These are phyloP conservation scores for Komagataella phaffii DNA, from an alignment of 805 yeast genomes.

Conservation along the genomic window DNA sequence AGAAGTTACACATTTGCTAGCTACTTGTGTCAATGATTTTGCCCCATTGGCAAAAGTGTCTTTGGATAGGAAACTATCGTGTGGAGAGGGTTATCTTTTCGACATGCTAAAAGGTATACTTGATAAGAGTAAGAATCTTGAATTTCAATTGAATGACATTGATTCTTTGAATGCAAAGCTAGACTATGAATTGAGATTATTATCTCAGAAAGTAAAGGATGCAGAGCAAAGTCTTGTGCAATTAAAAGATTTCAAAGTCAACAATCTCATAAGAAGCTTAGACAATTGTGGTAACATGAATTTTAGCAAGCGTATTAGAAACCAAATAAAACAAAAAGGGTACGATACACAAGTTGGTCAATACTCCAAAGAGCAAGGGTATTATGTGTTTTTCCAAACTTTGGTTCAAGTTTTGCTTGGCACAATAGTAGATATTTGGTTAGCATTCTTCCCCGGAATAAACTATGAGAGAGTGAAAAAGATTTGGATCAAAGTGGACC, in stretches of 20 bases:
- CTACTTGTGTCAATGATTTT: not conserved
- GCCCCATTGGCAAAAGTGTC: constrained; percentile 9
- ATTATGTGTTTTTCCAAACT: not conserved
- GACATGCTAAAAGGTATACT: not conserved
- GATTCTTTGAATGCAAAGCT: constrained; percentile 45
- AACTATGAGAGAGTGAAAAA: not conserved
- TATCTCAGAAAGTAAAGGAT: constrained; percentile 50
- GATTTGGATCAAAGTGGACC: constrained; percentile 2
- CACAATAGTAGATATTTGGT: constrained; percentile 1
- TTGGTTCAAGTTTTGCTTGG: not conserved
- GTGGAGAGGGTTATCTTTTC: not conserved
- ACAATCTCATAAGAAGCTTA: constrained; percentile 25
- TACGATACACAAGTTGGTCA: not conserved
- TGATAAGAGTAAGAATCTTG: constrained; percentile 11
- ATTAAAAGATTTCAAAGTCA: constrained; percentile 24
- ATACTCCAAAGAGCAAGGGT: not conserved
- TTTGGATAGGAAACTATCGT: not conserved
- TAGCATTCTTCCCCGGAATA: constrained; percentile 1
- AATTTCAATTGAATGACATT: constrained; percentile 31
- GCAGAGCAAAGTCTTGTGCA: constrained; percentile 40
- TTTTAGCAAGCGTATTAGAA: not conserved
- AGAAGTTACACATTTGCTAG: constrained; percentile 3
- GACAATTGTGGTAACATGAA: constrained; percentile 13
- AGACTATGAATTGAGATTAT: constrained; percentile 49
- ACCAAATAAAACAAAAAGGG: not conserved